Conservation (phyloP, 1,284 basidiomycete genomes). For the Ganoderma sp. region DNA sequence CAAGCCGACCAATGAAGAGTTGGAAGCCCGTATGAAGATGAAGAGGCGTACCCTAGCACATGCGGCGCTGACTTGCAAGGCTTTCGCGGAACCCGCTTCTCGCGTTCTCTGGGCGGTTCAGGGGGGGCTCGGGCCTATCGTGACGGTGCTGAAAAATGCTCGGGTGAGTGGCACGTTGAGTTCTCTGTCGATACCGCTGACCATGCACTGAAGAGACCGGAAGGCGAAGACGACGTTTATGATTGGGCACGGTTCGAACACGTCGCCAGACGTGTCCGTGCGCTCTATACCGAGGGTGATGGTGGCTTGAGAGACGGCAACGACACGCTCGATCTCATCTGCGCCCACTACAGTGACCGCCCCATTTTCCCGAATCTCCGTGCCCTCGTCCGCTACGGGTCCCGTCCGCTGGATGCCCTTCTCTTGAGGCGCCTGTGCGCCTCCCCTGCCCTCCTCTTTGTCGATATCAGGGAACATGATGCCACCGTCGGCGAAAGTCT, state of each 20-base stretch:
- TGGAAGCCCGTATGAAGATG: neutral
- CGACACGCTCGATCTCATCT: neutral
- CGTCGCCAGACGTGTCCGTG: neutral
- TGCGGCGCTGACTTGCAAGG: conserved; percentile 2
- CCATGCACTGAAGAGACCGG: neutral
- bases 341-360: neutral
- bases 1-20: too few relatives aligned
- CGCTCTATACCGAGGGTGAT: neutral
- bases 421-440: neutral
- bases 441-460: neutral
- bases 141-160: neutral
- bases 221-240: too few relatives aligned
- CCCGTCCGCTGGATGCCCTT: neutral
- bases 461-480: neutral
- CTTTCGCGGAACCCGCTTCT: neutral
- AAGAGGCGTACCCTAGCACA: neutral
- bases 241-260: neutral
- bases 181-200: neutral
- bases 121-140: neutral
- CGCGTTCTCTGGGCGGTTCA: neutral
- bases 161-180: neutral
- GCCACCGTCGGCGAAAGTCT: neutral
- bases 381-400: neutral
- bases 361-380: neutral
- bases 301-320: neutral